Evolutionary conservation across 2,329 filamentous ascomycete genomes (phyloP).

Genomic region (Microcyclosporella mali): DNA sequence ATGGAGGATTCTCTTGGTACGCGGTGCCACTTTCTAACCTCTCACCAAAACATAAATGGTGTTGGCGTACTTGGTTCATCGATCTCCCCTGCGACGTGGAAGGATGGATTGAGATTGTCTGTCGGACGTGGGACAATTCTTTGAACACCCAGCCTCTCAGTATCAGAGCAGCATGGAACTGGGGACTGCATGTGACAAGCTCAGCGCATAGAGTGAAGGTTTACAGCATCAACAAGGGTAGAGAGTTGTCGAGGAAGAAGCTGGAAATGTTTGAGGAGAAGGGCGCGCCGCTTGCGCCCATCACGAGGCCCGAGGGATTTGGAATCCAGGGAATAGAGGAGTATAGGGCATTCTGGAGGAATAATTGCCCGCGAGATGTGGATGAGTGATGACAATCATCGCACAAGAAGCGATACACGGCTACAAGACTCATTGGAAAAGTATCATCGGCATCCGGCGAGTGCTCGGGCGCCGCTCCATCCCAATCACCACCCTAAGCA

Average conservation of each 20-base stretch:
- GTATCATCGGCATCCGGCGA: too few relatives aligned
- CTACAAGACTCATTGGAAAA: too few relatives aligned
- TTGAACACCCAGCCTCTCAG: conserved; percentile 42
- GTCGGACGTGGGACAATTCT: conserved; percentile 42
- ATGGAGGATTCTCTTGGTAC: conserved; percentile 62
- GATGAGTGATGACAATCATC: too few relatives aligned
- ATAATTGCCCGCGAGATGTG: too few relatives aligned
- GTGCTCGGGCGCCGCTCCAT: too few relatives aligned
- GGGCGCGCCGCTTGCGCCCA: conserved; percentile 44
- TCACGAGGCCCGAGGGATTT: conserved; percentile 50
- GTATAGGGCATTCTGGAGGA: conserved; percentile 30
- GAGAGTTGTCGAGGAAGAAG: conserved; percentile 43
- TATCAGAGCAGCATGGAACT: conserved; percentile 39
- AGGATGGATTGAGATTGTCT: conserved; percentile 43
- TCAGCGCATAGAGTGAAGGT: conserved; percentile 56
- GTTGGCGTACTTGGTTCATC: conserved; percentile 60
- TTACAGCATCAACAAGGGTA: conserved; percentile 56
- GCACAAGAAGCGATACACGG: too few relatives aligned
- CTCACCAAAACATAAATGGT: conserved; percentile 55
- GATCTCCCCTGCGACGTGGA: conserved; percentile 53
- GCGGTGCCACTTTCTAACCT: conserved; percentile 55
- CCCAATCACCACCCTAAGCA: too few relatives aligned
- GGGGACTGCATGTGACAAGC: conserved; percentile 50
- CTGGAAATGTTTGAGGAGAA: conserved; percentile 48
- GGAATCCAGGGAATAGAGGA: conserved; percentile 46